Evolutionary conservation across 768 basidiomycete species (phyloP), one percentile per base, ranked within the genome.

Genomic region (Leccinum subtestaceum): DNA sequence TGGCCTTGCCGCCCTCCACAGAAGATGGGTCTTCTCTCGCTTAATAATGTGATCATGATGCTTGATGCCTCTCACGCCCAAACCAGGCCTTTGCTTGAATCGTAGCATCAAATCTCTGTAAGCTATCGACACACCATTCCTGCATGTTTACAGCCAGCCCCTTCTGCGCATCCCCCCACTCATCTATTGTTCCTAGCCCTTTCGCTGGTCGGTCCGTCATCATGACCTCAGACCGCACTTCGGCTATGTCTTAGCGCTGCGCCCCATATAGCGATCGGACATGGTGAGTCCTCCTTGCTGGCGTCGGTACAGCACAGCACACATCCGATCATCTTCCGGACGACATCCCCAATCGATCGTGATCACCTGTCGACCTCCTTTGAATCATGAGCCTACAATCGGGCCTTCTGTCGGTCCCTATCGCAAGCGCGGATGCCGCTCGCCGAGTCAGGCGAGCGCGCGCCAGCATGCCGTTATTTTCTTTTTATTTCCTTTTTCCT

Each of bases 51-150:
- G 29, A 29, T 23, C 23, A 23, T 45, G 40, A 43, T 43, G 40
- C 40, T 47, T 11, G n/a, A 23, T 58, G 55, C 56, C n/a, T 64
- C 65, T 59, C 61, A 60, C 60, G 60, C 56, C 43, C 40, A 60
- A 51, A 23, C 13, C 40, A 23, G 15, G 25, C 25, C 13, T 31
- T 23, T 36, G 19, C 45, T 36, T 13, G 46, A 52, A 23, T 53
- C 43, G 25, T 55, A 53, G 19, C 60, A 60, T 52, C 38, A 60
- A 57, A 52, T 61, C 55, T 38, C 36, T 38, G 48, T 60, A 52
- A 52, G 56, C 40, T 60, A n/a, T 58, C 60, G 48, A 62, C 62
- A 8, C 62, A 63, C 62, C 70, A 63, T 65, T 58, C 34, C 54
- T 62, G 63, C 69, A 63, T 67, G 69, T 64, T 53, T 47, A 27